Base-by-base conservation (phyloP, 768 basidiomycete genomes). In the Russula virescens region DNA sequence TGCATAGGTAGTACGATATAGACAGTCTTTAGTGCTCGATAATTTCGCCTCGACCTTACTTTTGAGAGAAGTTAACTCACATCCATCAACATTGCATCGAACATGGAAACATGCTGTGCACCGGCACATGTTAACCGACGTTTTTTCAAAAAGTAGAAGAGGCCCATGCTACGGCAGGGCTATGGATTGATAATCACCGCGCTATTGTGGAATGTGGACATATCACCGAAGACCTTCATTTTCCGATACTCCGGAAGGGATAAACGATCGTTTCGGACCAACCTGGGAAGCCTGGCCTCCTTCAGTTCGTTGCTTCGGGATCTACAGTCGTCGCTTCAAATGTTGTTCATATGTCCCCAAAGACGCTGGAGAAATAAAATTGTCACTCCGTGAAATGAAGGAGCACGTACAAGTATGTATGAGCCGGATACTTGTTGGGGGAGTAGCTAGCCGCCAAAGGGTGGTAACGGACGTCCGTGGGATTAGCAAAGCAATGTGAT, bases 401-500 rank as follows among this genome's bases (percentile, higher is more conserved):
- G n/a, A 19, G n/a, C 47, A 35, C 45, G 31, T n/a, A 58, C 19
- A n/a, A 14, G 56, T 4, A 40, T 48, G 3, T 28, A n/a, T 48
- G 8, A 26, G 11, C 9, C 46, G 26, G 31, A 31, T 31, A 31
- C 31, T 31, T 31, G 31, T 3, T 31, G 31, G 3, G 3, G 5
- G 31, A 31, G 31, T 31, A 31, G 31, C 31, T 11, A 38, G 38
- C 38, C 50, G 31, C 16, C 31, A 34, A n/a, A 19, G 7, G 16
- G 35, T 8, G n/a, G 26, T 1, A n/a, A 16, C 48, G 14, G 35
- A 50, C 6, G 25, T 59, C 58, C 38, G 49, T 2, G 21, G 28
- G 42, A 60, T 60, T 60, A 60, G 42, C 58, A 60, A 60, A 60
- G 58, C 58, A 60, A 51, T 13, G 34, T 10, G 14, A 7, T 13